These are phyloP conservation scores for Beauveria bassiana DNA, from an alignment of 2,329 filamentous ascomycete genomes.

Conservation along the genomic window DNA sequence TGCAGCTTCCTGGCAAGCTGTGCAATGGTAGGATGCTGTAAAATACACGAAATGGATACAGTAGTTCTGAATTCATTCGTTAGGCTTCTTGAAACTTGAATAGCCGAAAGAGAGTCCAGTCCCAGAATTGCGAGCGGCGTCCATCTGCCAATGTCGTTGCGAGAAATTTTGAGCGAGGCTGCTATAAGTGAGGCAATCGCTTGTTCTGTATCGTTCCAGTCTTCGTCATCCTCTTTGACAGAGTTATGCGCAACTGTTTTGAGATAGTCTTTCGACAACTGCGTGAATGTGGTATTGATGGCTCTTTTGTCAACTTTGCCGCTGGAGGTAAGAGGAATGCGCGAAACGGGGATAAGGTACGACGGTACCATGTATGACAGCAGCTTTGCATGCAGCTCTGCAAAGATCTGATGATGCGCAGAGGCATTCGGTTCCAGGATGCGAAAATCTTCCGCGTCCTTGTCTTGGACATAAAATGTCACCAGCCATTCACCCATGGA, in stretches of 20 bases:
- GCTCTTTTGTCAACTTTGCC: constrained; percentile 62
- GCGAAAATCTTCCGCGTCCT: constrained; percentile 20
- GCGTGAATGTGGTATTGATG: constrained; percentile 41
- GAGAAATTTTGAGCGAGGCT: constrained; percentile 37
- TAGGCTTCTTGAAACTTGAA: constrained; percentile 56
- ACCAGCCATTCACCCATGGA: constrained; percentile 47
- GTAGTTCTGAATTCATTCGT: constrained; percentile 35
- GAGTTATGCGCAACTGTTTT: constrained; percentile 22
- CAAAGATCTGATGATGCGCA: constrained; percentile 41
- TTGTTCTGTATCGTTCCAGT: constrained; percentile 49
- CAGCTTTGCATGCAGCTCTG: constrained; percentile 46
- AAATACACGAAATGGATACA: constrained; percentile 59
- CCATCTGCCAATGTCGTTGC: constrained; percentile 46
- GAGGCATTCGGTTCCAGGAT: constrained; percentile 29
- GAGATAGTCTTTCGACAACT: constrained; percentile 38
- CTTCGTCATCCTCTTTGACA: constrained; percentile 23
- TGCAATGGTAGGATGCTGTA: constrained; percentile 61
- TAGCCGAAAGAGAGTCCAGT: constrained; percentile 76
- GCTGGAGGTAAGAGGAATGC: constrained; percentile 63
- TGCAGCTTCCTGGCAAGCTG: constrained; percentile 40
- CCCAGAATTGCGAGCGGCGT: constrained; percentile 73
- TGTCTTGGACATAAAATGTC: constrained; percentile 57
- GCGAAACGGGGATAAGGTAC: constrained; percentile 60
- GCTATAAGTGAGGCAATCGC: constrained; percentile 49
- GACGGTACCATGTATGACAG: constrained; percentile 75